phyloP scores from a whole-genome alignment of 2,329 filamentous ascomycete species.

The Zelopaecilomyces penicillatus region DNA sequence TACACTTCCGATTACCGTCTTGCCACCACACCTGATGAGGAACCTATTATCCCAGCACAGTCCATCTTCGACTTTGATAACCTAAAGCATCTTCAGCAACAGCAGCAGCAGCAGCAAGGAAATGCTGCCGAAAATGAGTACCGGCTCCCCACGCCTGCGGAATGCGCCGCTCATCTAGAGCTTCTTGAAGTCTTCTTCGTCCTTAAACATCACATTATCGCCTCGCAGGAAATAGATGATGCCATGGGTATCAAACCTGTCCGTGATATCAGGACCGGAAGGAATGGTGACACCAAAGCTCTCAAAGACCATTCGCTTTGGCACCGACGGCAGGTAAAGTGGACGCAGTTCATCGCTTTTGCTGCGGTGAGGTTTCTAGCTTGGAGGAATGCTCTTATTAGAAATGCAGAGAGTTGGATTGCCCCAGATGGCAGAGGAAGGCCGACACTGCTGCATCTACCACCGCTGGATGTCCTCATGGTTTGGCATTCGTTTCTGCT shows the following conservation, averaged over 20 bases:
- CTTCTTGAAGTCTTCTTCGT: conserved; percentile 49
- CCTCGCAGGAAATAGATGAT: conserved; percentile 12
- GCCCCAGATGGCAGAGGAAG: neutral
- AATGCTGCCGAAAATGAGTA: neutral
- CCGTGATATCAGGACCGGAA: conserved; percentile 10
- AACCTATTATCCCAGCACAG: conserved; percentile 4
- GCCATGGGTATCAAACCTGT: conserved; percentile 12
- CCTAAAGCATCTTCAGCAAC: neutral
- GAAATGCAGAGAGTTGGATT: neutral
- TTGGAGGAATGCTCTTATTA: conserved; percentile 13
- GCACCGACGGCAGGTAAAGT: conserved; percentile 15
- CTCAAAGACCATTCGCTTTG: conserved; percentile 14
- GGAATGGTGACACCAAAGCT: conserved; percentile 12
- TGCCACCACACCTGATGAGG: neutral
- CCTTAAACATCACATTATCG: conserved; percentile 29
- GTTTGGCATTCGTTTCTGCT: conserved; percentile 29
- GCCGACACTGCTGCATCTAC: conserved; percentile 6
- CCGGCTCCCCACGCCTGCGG: conserved; percentile 12
- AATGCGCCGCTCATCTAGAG: conserved; percentile 51
- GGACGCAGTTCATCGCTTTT: conserved; percentile 18
- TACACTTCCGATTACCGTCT: neutral
- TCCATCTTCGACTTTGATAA: conserved; percentile 3
- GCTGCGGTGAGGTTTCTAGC: conserved; percentile 19
- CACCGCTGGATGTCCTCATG: conserved; percentile 26
- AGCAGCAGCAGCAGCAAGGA: neutral